phyloP scores from a whole-genome alignment of 2,329 filamentous ascomycete species.

The Fusarium burgessii region DNA sequence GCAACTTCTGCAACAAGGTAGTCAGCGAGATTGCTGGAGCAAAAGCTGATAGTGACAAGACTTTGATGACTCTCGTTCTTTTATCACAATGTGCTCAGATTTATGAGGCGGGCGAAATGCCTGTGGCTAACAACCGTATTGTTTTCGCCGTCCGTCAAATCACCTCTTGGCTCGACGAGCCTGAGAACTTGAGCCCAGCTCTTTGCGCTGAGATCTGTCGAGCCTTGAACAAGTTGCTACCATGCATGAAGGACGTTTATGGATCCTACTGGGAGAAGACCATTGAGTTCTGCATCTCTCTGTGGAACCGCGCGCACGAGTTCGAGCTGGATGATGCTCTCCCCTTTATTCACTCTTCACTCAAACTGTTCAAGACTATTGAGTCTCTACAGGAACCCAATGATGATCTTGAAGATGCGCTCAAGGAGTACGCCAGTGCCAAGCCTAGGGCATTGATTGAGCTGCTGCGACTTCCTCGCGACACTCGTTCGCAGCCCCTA shows the following conservation, averaged over 20 bases:
- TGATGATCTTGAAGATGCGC: constrained; percentile 84
- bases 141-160: constrained; percentile 87
- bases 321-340: constrained; percentile 62
- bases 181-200: constrained; percentile 57
- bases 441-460: constrained; percentile 70
- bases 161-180: constrained; percentile 74
- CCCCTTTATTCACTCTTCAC: constrained; percentile 76
- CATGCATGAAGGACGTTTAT: constrained; percentile 83
- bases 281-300: constrained; percentile 67
- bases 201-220: constrained; percentile 66
- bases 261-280: constrained; percentile 85
- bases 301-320: constrained; percentile 65
- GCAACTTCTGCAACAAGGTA: constrained; percentile 69
- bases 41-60: constrained; percentile 57
- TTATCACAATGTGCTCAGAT: constrained; percentile 65
- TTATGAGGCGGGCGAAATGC: constrained; percentile 65
- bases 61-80: constrained; percentile 63
- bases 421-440: constrained; percentile 68
- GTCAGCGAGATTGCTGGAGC: constrained; percentile 70
- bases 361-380: constrained; percentile 76
- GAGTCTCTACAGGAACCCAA: constrained; percentile 78
- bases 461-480: constrained; percentile 68
- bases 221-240: constrained; percentile 72
- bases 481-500: constrained; percentile 69
- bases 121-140: constrained; percentile 74